phyloP scores from a whole-genome alignment of 768 basidiomycete genomes.

The Suillus americanus region DNA sequence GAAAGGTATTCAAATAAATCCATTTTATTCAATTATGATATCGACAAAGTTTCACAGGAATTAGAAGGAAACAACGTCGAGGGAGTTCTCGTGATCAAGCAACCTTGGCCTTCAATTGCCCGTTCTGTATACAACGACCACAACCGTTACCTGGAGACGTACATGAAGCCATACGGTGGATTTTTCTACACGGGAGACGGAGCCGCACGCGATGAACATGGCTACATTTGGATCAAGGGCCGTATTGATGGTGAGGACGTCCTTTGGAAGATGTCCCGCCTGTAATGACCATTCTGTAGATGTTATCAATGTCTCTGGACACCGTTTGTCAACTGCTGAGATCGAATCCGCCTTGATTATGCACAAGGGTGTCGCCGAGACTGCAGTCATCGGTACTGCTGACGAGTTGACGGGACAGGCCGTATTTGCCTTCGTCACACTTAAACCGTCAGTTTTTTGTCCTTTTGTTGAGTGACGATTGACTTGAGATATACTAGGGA shows the following conservation, averaged over 20 bases:
- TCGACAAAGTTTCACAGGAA: constrained; percentile 37
- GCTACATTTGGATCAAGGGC: constrained; percentile 99
- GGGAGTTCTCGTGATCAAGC: constrained; percentile 83
- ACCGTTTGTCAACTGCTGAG: constrained; percentile 95
- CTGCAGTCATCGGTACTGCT: constrained; percentile 85
- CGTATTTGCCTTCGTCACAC: constrained; percentile 90
- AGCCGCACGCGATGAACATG: constrained; percentile 89
- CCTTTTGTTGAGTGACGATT: neutral
- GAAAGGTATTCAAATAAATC: constrained; percentile 44
- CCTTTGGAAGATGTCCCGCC: constrained; percentile 8
- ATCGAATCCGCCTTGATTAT: constrained; percentile 96
- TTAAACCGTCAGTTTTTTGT: constrained; percentile 76
- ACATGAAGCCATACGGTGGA: constrained; percentile 87
- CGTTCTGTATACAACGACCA: constrained; percentile 92
- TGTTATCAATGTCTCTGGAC: constrained; percentile 98
- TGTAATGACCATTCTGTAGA: constrained; percentile 41
- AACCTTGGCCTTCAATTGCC: constrained; percentile 95
- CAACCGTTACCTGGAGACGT: constrained; percentile 77
- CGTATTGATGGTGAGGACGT: constrained; percentile 78
- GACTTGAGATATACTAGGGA: constrained; percentile 46
- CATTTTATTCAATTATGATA: neutral
- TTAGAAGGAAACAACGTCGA: constrained; percentile 82
- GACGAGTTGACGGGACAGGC: constrained; percentile 93
- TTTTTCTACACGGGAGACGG: constrained; percentile 98
- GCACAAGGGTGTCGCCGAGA: constrained; percentile 95